A percentile compares a stretch with the other conserved stretches of the same genome.
Evolutionary conservation across 2,329 filamentous ascomycete genomes (phyloP).

Genomic region (Fusarium sp.): DNA sequence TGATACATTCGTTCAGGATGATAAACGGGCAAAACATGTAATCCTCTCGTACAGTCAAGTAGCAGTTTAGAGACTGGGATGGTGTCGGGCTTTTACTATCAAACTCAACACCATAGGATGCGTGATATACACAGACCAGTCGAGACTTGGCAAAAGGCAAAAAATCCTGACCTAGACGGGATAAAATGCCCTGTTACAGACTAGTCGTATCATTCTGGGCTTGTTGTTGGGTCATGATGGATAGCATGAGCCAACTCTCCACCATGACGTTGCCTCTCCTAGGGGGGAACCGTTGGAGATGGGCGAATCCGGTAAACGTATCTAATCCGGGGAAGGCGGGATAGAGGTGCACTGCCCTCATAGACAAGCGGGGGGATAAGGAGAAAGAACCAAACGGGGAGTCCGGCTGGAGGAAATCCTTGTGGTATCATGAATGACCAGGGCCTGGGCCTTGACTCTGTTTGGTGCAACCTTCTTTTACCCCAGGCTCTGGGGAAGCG

Average conservation of each 20-base stretch:
- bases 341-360: neutral
- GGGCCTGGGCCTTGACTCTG: neutral
- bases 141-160: neutral
- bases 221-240: neutral
- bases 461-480: neutral
- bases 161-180: neutral
- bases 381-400: neutral
- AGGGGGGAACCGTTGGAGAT: neutral
- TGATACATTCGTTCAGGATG: neutral
- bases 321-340: constrained; percentile 1
- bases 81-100: neutral
- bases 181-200: neutral
- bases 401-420: neutral
- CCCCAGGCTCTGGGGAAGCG: constrained; percentile 6
- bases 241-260: neutral
- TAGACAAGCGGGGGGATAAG: neutral
- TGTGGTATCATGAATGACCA: neutral
- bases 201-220: neutral
- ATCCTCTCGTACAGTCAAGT: neutral
- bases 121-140: neutral
- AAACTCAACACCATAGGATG: neutral
- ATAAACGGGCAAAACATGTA: neutral
- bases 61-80: neutral
- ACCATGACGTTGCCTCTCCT: neutral
- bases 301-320: constrained; percentile 1